Evolutionary conservation across 768 basidiomycete genomes (phyloP), one percentile per base, ranked within the genome.

Genomic region (Arthromyces matolae): DNA sequence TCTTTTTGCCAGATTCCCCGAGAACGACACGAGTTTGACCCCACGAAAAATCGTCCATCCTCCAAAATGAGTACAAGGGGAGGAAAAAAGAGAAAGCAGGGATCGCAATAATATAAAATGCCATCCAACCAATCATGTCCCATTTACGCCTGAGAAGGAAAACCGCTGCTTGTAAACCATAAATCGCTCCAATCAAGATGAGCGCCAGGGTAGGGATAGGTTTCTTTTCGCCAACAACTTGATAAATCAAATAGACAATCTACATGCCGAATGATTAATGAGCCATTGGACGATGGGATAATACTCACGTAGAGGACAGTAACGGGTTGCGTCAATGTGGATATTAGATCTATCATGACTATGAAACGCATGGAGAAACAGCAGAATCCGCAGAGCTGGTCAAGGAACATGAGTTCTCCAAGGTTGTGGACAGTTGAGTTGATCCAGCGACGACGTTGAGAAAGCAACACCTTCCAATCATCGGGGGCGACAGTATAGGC

Each of bases 291-390:
- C 13, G 16, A 5, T 46, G 39, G 25, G 20, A 33, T 33, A 33
- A 31, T 67, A 50, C 10, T 62, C 61, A 94, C 92, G 58, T 95
- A 96, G 16, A 83, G 89, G 16, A 93, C 87, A 1, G 86, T 90
- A 56, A 93, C 87, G 1, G 91, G 89, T 49, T 87, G 86, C 22
- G 84, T 86, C 45, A 93, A 62, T 2, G 90, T 93, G 10, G 90
- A 93, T 28, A 99, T 63, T 44, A 98, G 71, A 70, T 98, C 96
- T 58, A 99, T 88, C 81, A 99, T 90, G 59, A 98, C 95, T 29
- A 98, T 75, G 64, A 98, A 98, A 10, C 95, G 83, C 96, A 99
- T 98, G 0, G 93, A 96, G 78, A 98, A 98, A 73, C 92, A 95
- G 63, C 95, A 98, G 81, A 98, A 96, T 53, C 92, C 92, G 60